Percentiles rank a stretch among this genome's conserved stretches.
Evolutionary conservation across 2,329 filamentous ascomycete species (phyloP).

Genomic region (Microcyclospora tardicrescens): DNA sequence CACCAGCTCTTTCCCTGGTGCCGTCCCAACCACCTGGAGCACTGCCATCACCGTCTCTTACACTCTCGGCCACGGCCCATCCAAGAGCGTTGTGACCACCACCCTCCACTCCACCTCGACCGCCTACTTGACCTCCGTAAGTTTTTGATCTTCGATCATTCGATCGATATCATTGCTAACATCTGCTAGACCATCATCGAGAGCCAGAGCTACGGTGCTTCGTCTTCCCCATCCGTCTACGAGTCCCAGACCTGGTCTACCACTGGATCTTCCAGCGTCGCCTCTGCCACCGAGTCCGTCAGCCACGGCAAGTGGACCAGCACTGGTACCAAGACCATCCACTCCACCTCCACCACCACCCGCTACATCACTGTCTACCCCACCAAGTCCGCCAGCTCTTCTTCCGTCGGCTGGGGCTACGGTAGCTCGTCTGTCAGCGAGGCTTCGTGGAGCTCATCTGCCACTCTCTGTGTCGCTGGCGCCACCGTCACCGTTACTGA

Average conservation of each 20-base stretch:
- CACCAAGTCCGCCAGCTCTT: slow-evolving; percentile 5
- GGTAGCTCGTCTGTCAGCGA: slow-evolving; percentile 4
- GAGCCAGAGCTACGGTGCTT: slow-evolving; percentile 1
- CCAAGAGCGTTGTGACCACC: slow-evolving; percentile 22
- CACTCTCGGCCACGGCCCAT: slow-evolving; percentile 22
- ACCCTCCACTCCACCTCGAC: slow-evolving; percentile 24
- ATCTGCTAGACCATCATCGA: slow-evolving; percentile 11
- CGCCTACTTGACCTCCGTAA: slow-evolving; percentile 14
- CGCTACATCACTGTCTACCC: slow-evolving; percentile 24
- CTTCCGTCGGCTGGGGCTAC: slow-evolving; percentile 4
- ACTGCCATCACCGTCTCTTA: slow-evolving; percentile 22
- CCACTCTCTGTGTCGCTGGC: slow-evolving; percentile 11
- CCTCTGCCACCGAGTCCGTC: slow-evolving; percentile 2
- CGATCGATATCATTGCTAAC: no score
- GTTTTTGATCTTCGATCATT: background rate
- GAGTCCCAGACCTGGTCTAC: slow-evolving; percentile 1
- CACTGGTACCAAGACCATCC: slow-evolving; percentile 14
- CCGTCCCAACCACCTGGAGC: slow-evolving; percentile 13
- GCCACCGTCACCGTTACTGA: slow-evolving; percentile 23
- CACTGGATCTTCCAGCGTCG: slow-evolving; percentile 2
- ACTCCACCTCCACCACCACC: slow-evolving; percentile 22
- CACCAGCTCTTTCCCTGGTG: slow-evolving; percentile 5
- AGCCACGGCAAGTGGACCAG: slow-evolving; percentile 4
- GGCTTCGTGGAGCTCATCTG: slow-evolving; percentile 1
- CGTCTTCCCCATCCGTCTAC: slow-evolving; percentile 3